Evolutionary conservation across 75 land plant species (phyloP).

Genomic region (Adiantum capillusveneris): DNA sequence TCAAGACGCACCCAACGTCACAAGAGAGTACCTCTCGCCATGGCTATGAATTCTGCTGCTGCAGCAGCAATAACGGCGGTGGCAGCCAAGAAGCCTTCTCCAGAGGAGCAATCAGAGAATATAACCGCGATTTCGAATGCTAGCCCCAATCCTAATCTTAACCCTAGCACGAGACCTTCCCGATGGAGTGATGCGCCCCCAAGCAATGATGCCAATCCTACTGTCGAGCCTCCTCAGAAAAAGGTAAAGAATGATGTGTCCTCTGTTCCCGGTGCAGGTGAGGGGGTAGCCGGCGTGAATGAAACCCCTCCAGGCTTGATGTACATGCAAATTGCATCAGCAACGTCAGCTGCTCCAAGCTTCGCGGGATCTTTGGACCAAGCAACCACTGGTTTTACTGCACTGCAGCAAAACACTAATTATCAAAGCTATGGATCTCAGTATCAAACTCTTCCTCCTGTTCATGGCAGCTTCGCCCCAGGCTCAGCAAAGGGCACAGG

Average conservation of each 20-base stretch:
- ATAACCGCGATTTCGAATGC: neutral
- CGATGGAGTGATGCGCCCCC: slow-evolving; percentile 2
- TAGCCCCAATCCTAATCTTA: neutral
- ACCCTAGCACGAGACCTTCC: neutral
- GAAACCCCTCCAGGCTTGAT: neutral
- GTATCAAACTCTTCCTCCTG: no score
- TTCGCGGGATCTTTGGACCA: no score
- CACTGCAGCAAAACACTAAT: no score
- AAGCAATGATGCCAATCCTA: neutral
- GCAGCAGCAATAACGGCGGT: neutral
- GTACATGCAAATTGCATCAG: neutral
- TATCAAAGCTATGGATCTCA: no score
- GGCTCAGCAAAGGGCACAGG: slow-evolving; percentile 11
- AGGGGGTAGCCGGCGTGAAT: neutral
- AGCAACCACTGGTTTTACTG: no score
- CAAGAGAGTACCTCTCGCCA: no score
- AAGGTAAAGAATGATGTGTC: neutral
- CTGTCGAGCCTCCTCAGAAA: neutral
- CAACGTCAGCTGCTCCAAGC: neutral
- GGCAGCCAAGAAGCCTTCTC: neutral
- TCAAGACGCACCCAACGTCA: no score
- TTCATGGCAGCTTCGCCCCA: slow-evolving; percentile 2
- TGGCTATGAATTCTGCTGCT: neutral
- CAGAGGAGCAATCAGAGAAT: no score
- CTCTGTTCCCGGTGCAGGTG: neutral